Conservation (phyloP, 192 early-diverging fungal genomes). For the Rhizophagus sp. region DNA sequence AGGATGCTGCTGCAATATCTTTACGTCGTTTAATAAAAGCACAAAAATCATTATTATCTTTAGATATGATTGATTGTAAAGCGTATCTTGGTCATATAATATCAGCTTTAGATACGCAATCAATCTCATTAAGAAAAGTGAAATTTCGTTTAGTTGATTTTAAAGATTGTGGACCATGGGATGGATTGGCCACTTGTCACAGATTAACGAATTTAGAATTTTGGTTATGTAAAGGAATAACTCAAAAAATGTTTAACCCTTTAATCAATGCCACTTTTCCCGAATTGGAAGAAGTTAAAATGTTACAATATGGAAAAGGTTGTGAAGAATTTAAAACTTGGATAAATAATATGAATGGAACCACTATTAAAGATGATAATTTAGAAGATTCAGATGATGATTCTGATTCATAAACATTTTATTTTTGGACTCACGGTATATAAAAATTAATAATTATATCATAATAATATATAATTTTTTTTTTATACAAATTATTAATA, state of each 20-base stretch:
- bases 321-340: not conserved
- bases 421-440: no score
- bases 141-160: conserved; percentile 6
- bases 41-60: conserved; percentile 4
- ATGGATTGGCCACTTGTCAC: not conserved
- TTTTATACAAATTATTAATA: no score
- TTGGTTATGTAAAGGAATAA: conserved; percentile 14
- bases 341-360: conserved; percentile 6
- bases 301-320: not conserved
- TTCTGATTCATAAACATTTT: not conserved
- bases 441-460: no score
- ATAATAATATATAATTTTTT: no score
- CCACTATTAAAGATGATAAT: not conserved
- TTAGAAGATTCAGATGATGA: not conserved
- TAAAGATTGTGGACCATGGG: conserved; percentile 17
- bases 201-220: conserved; percentile 12
- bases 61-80: conserved; percentile 16
- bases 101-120: conserved; percentile 11
- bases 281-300: conserved; percentile 15
- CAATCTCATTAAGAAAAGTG: not conserved
- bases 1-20: not conserved
- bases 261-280: not conserved
- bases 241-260: conserved; percentile 7
- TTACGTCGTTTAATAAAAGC: conserved; percentile 10
- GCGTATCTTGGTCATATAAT: conserved; percentile 9